phyloP scores from a whole-genome alignment of 2,329 filamentous ascomycete genomes.

The Aspergillus aculeatus region DNA sequence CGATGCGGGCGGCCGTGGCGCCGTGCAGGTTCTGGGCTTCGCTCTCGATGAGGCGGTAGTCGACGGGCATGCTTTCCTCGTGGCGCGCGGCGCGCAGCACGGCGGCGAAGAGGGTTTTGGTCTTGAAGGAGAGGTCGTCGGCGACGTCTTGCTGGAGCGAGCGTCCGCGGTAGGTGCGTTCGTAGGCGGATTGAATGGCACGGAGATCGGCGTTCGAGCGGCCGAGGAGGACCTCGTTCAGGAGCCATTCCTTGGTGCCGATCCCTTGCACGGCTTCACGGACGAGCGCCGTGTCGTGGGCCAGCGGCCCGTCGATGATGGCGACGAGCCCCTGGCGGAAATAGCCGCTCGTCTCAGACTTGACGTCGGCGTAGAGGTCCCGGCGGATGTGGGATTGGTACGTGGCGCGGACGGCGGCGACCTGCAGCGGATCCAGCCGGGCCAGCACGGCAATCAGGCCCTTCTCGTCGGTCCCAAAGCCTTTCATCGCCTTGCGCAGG shows the following conservation, averaged over 20 bases:
- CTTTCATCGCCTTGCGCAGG: constrained; percentile 75
- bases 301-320: constrained; percentile 74
- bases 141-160: constrained; percentile 71
- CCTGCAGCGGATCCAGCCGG: constrained; percentile 73
- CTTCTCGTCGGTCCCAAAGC: too few relatives aligned
- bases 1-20: constrained; percentile 68
- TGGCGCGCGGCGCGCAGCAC: constrained; percentile 71
- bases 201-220: constrained; percentile 83
- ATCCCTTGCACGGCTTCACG: constrained; percentile 71
- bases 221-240: constrained; percentile 82
- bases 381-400: constrained; percentile 67
- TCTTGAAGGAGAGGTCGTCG: constrained; percentile 80
- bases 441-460: constrained; percentile 57
- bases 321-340: constrained; percentile 74
- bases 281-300: constrained; percentile 70
- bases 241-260: constrained; percentile 80
- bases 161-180: constrained; percentile 59
- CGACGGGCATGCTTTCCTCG: constrained; percentile 74
- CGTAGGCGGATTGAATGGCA: constrained; percentile 80
- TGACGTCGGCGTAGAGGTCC: constrained; percentile 71
- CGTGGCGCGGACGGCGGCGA: constrained; percentile 64
- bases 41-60: constrained; percentile 69
- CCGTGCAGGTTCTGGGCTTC: constrained; percentile 76
- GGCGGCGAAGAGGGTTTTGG: constrained; percentile 79
- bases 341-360: constrained; percentile 72